A percentile compares a stretch with the other conserved stretches of the same genome.
Evolutionary conservation across 2,329 filamentous ascomycete species (phyloP).

Genomic region (Penicillium sumatraense): DNA sequence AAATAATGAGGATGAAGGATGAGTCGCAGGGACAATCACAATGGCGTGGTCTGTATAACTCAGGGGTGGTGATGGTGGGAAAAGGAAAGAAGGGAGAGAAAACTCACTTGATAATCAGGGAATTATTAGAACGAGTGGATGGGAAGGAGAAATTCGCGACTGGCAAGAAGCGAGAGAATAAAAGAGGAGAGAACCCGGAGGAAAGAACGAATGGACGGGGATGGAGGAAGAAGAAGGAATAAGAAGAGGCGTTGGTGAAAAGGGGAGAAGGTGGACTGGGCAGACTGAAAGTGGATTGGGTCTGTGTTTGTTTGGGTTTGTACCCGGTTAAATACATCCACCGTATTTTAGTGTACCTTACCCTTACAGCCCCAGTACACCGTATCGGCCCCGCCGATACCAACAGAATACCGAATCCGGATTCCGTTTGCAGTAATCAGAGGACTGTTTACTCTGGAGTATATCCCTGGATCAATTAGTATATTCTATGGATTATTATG

Average conservation of each 20-base stretch:
- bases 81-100: no score
- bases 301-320: neutral
- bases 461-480: no score
- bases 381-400: no score
- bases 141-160: neutral
- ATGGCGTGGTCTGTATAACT: neutral
- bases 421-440: no score
- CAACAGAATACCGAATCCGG: conserved; percentile 27
- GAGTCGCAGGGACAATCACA: neutral
- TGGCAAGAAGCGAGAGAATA: neutral
- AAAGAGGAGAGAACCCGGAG: neutral
- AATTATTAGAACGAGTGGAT: conserved; percentile 42
- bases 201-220: conserved; percentile 36
- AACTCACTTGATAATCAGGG: no score
- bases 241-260: conserved; percentile 28
- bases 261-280: conserved; percentile 36
- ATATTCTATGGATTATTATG: no score
- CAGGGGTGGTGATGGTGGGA: conserved; percentile 18
- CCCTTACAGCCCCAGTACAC: no score
- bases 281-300: neutral
- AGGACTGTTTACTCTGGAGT: no score
- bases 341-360: no score
- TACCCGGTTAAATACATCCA: conserved; percentile 8
- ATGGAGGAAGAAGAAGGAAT: conserved; percentile 36
- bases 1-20: neutral